phyloP scores from a whole-genome alignment of 2,329 filamentous ascomycete species.

The Exophiala aquamarina region DNA sequence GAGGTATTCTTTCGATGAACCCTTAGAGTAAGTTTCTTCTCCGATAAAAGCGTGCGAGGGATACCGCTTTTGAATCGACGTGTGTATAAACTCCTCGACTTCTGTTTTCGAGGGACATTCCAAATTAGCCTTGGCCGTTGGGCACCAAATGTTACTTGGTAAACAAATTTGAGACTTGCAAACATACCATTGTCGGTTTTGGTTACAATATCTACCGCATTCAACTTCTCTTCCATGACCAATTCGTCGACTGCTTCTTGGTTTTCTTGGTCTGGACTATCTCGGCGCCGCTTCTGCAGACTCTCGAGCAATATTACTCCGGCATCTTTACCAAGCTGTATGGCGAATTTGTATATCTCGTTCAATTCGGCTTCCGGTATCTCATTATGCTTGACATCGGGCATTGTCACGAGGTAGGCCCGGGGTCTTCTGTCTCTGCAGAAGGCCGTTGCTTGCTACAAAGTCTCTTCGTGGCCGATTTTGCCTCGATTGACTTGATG shows the following conservation, averaged over 20 bases:
- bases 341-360: constrained; percentile 68
- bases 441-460: not conserved
- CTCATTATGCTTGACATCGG: not conserved
- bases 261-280: not conserved
- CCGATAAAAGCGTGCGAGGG: constrained; percentile 73
- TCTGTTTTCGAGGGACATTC: constrained; percentile 46
- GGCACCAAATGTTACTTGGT: not conserved
- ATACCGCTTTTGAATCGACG: constrained; percentile 58
- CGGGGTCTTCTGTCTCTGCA: not conserved
- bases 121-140: not conserved
- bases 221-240: constrained; percentile 66
- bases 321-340: constrained; percentile 69
- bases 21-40: constrained; percentile 73
- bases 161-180: not conserved
- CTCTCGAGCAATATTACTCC: constrained; percentile 66
- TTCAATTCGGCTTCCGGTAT: constrained; percentile 50
- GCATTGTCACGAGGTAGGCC: not conserved
- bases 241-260: constrained; percentile 35
- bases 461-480: too few relatives aligned
- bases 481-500: too few relatives aligned
- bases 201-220: constrained; percentile 74
- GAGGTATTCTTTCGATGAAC: constrained; percentile 66
- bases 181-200: constrained; percentile 68
- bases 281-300: constrained; percentile 55
- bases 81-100: constrained; percentile 69